Percentiles rank a stretch among this genome's conserved stretches.
phyloP scores from a whole-genome alignment of 495 filamentous ascomycete genomes.

The Lasiosphaeriaceae sp. region DNA sequence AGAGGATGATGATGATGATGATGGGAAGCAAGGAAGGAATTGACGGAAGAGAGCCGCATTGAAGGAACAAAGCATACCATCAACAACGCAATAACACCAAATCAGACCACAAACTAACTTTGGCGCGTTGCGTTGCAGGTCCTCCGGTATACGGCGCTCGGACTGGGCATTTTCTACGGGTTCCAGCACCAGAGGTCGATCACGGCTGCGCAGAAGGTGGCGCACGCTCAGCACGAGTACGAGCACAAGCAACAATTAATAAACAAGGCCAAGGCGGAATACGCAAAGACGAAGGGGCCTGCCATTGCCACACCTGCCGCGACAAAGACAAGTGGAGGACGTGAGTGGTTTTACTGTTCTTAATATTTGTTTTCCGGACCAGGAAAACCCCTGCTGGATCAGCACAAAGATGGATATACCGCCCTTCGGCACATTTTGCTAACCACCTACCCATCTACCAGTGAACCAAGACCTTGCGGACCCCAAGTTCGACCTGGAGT shows the following conservation, averaged over 20 bases:
- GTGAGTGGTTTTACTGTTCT: constrained; percentile 32
- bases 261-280: constrained; percentile 85
- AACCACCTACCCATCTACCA: constrained; percentile 36
- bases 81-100: not conserved
- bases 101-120: not conserved
- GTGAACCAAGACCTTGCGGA: constrained; percentile 81
- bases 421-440: not conserved
- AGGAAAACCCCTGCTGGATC: too few species aligned
- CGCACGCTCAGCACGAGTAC: constrained; percentile 70
- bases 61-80: not conserved
- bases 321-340: constrained; percentile 51
- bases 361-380: not conserved
- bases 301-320: constrained; percentile 38
- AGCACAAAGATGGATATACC: too few species aligned
- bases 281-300: constrained; percentile 73
- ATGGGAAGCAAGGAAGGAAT: too few species aligned
- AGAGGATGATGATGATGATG: too few species aligned
- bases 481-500: constrained; percentile 86
- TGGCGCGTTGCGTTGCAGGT: constrained; percentile 54
- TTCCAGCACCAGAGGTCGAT: constrained; percentile 82
- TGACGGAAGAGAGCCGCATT: not conserved
- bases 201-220: constrained; percentile 59
- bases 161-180: constrained; percentile 85
- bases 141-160: constrained; percentile 88
- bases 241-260: constrained; percentile 84